Percentiles rank a stretch among this genome's conserved stretches.
phyloP scores from a whole-genome alignment of 2,329 filamentous ascomycete species.

The Massarina eburnea region DNA sequence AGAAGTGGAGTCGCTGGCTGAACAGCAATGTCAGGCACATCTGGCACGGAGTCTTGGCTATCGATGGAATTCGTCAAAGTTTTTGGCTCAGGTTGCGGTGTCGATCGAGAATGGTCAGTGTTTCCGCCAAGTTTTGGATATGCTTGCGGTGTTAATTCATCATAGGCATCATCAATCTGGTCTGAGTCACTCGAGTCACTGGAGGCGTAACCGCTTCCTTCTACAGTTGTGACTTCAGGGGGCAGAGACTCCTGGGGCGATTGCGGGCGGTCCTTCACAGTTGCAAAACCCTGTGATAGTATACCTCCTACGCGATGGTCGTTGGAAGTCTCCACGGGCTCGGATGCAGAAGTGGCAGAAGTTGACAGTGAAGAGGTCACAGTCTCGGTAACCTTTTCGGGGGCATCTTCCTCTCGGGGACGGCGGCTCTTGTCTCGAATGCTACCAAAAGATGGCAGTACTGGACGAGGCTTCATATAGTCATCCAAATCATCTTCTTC shows the following conservation, averaged over 20 bases:
- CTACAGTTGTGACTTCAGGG: conserved; percentile 69
- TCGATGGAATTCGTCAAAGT: conserved; percentile 23
- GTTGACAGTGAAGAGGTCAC: conserved; percentile 41
- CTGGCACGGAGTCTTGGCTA: conserved; percentile 12
- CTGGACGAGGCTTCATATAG: conserved; percentile 73
- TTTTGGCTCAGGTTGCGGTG: conserved; percentile 28
- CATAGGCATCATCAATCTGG: conserved; percentile 28
- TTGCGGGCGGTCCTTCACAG: conserved; percentile 35
- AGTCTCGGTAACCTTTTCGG: conserved; percentile 56
- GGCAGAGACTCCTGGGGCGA: conserved; percentile 63
- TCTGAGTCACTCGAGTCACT: conserved; percentile 50
- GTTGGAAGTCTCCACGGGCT: conserved; percentile 55
- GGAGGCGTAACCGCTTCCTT: conserved; percentile 65
- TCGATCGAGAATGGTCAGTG: conserved; percentile 9
- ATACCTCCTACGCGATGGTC: conserved; percentile 62
- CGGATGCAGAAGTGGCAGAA: conserved; percentile 36
- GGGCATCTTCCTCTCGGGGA: conserved; percentile 48
- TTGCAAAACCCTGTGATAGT: conserved; percentile 56
- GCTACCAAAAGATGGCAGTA: conserved; percentile 74
- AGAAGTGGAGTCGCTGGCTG: conserved; percentile 37
- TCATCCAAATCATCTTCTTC: conserved; percentile 65
- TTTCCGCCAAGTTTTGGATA: background rate
- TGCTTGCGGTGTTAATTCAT: conserved; percentile 9
- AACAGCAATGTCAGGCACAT: conserved; percentile 38
- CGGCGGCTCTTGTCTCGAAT: conserved; percentile 64